phyloP scores from a whole-genome alignment of 2,329 filamentous ascomycete genomes.

The Parastagonospora avenae region DNA sequence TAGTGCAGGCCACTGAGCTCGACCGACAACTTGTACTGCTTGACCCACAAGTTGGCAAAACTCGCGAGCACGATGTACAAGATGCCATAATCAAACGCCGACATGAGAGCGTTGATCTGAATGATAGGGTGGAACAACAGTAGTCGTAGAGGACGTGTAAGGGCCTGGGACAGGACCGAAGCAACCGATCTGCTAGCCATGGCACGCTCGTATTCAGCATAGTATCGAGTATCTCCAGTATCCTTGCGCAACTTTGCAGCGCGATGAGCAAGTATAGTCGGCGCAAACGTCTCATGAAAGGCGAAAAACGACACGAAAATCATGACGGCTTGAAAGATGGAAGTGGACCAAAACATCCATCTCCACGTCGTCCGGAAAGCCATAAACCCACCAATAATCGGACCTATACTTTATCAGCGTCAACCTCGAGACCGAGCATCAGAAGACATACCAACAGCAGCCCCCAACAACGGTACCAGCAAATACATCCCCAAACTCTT shows the following conservation, averaged over 20 bases:
- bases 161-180: constrained; percentile 51
- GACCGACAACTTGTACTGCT: constrained; percentile 23
- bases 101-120: constrained; percentile 47
- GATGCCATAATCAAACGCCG: constrained; percentile 42
- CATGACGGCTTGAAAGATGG: constrained; percentile 33
- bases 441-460: constrained; percentile 17
- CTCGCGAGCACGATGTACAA: constrained; percentile 39
- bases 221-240: constrained; percentile 70
- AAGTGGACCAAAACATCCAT: constrained; percentile 38
- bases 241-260: constrained; percentile 48
- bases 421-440: not conserved
- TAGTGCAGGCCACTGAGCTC: constrained; percentile 32
- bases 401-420: constrained; percentile 10
- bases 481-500: constrained; percentile 26
- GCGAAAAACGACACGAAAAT: constrained; percentile 41
- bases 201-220: constrained; percentile 38
- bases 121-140: constrained; percentile 61
- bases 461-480: constrained; percentile 25
- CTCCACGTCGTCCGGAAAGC: constrained; percentile 30
- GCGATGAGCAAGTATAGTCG: constrained; percentile 48
- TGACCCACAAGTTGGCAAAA: constrained; percentile 32
- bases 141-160: constrained; percentile 60
- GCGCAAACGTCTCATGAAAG: constrained; percentile 53
- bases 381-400: constrained; percentile 38
- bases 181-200: constrained; percentile 6